A percentile compares a stretch with the other conserved stretches of the same genome.
Conservation (phyloP, 2,329 filamentous ascomycete genomes). For the Penicillium expansum region DNA sequence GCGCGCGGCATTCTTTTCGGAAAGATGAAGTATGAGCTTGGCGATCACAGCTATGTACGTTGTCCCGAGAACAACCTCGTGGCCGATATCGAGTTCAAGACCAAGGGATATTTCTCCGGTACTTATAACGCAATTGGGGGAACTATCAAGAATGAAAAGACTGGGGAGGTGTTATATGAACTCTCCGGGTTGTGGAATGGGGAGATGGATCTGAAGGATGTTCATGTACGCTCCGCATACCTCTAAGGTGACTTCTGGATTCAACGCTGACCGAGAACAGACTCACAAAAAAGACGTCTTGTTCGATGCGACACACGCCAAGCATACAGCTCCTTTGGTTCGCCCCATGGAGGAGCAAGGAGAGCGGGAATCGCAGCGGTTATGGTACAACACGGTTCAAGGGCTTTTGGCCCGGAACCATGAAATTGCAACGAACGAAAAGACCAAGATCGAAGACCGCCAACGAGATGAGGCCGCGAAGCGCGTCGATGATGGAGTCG, state of each 20-base stretch:
- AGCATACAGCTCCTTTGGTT: slow-evolving; percentile 68
- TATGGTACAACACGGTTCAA: slow-evolving; percentile 79
- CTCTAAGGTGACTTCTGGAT: neutral
- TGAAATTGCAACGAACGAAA: slow-evolving; percentile 85
- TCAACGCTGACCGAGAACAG: slow-evolving; percentile 45
- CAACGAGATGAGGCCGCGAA: slow-evolving; percentile 85
- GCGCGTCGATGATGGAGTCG: slow-evolving; percentile 71
- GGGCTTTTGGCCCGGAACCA: slow-evolving; percentile 86
- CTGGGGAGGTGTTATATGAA: slow-evolving; percentile 84
- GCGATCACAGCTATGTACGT: slow-evolving; percentile 88
- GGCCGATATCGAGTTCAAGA: slow-evolving; percentile 97
- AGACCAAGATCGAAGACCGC: slow-evolving; percentile 90
- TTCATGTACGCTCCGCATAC: slow-evolving; percentile 51
- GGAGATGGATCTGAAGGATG: slow-evolving; percentile 88
- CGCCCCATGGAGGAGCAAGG: slow-evolving; percentile 82
- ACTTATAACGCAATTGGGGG: slow-evolving; percentile 96
- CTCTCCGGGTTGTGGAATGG: slow-evolving; percentile 90
- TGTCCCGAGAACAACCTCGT: slow-evolving; percentile 84
- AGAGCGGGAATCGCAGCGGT: slow-evolving; percentile 80
- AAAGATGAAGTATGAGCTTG: slow-evolving; percentile 99
- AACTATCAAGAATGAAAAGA: slow-evolving; percentile 81
- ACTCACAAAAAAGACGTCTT: slow-evolving; percentile 86
- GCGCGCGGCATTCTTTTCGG: slow-evolving; percentile 94
- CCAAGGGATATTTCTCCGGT: slow-evolving; percentile 93
- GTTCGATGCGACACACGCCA: slow-evolving; percentile 79